These are phyloP conservation scores for Dillenia turbinata DNA, from an alignment of 164 flowering plant genomes.

Conservation along the genomic window DNA sequence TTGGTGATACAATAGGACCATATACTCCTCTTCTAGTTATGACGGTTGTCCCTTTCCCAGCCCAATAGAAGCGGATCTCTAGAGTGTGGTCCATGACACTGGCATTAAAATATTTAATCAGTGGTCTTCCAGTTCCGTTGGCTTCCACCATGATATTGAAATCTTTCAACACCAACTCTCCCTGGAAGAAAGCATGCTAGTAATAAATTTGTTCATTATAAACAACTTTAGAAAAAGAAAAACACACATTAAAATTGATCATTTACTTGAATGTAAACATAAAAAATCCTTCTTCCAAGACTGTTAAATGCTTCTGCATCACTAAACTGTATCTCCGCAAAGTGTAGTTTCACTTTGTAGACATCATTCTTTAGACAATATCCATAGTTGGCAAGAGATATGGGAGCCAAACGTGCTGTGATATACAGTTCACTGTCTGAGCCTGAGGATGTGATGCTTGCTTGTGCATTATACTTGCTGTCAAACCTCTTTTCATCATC, in stretches of 20 bases:
- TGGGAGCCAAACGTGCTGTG: slow-evolving; percentile 59
- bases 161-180: slow-evolving; percentile 30
- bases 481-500: slow-evolving; percentile 28
- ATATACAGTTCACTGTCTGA: slow-evolving; percentile 42
- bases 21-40: slow-evolving; percentile 51
- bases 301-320: slow-evolving; percentile 44
- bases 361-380: slow-evolving; percentile 52
- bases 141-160: slow-evolving; percentile 49
- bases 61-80: slow-evolving; percentile 46
- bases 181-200: slow-evolving; percentile 24
- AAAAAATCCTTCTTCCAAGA: slow-evolving; percentile 66
- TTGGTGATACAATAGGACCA: slow-evolving; percentile 60
- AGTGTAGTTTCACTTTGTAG: slow-evolving; percentile 58
- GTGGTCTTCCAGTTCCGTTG: slow-evolving; percentile 33
- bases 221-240: no score
- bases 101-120: slow-evolving; percentile 18
- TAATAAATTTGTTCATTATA: not conserved
- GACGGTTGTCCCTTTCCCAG: slow-evolving; percentile 59
- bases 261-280: slow-evolving; percentile 62
- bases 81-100: slow-evolving; percentile 31
- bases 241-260: not conserved
- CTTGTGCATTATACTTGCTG: slow-evolving; percentile 25
- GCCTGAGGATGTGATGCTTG: slow-evolving; percentile 14
- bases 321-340: slow-evolving; percentile 66
- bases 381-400: slow-evolving; percentile 53